Evolutionary conservation across 2,329 filamentous ascomycete species (phyloP).

Genomic region (Didymellaceae sp.): DNA sequence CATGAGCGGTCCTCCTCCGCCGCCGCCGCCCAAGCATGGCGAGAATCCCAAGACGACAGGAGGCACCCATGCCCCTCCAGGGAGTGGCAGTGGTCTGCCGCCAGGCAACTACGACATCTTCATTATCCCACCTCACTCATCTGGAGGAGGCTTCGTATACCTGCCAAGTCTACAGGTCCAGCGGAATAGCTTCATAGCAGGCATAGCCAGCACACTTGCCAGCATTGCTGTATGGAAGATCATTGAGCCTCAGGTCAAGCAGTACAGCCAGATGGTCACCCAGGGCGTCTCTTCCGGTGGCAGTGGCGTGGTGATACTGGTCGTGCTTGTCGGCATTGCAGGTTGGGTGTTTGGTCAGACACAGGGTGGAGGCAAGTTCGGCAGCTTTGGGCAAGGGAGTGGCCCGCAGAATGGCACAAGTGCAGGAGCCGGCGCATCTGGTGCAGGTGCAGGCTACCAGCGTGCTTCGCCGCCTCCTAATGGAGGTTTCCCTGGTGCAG

Average conservation of each 20-base stretch:
- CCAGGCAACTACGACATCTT: conserved; percentile 97
- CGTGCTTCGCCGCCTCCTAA: conserved; percentile 40
- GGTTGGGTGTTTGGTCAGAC: conserved; percentile 79
- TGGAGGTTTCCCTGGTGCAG: conserved; percentile 42
- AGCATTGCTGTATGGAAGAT: conserved; percentile 75
- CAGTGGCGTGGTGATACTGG: conserved; percentile 73
- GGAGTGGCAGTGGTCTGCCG: conserved; percentile 67
- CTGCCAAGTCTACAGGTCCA: conserved; percentile 88
- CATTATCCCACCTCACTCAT: conserved; percentile 89
- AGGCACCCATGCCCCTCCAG: conserved; percentile 34
- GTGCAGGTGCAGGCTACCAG: conserved; percentile 38
- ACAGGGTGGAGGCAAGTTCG: conserved; percentile 58
- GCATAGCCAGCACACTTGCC: conserved; percentile 78
- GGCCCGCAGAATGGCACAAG: conserved; percentile 44
- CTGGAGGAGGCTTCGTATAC: conserved; percentile 89
- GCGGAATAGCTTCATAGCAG: conserved; percentile 88
- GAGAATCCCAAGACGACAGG: conserved; percentile 69
- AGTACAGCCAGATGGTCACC: conserved; percentile 75
- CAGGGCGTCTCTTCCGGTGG: conserved; percentile 64
- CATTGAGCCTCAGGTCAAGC: conserved; percentile 73
- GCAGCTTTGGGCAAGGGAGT: conserved; percentile 32
- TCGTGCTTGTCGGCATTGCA: conserved; percentile 74
- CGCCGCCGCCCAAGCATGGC: conserved; percentile 86
- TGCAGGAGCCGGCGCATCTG: conserved; percentile 37
- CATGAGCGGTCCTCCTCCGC: conserved; percentile 66